Conservation (phyloP, 1,284 basidiomycete species). For the Trichosporon inkin region DNA sequence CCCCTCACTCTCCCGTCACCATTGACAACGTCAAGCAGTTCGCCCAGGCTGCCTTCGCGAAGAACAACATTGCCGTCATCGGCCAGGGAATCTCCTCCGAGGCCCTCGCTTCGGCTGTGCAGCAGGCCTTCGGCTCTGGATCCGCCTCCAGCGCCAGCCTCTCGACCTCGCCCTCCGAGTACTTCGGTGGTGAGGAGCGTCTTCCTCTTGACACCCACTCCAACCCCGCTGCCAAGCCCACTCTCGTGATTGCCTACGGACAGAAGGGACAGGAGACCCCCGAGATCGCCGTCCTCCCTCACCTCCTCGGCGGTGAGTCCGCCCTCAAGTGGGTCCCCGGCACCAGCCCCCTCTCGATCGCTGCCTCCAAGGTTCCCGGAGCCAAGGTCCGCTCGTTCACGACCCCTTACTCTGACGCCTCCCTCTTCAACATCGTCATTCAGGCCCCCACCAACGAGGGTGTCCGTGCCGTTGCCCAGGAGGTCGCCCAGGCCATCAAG, state of each 20-base stretch:
- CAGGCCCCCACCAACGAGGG: conserved; percentile 45
- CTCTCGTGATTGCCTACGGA: conserved; percentile 79
- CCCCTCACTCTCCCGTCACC: conserved; percentile 63
- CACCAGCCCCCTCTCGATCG: conserved; percentile 61
- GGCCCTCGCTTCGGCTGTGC: conserved; percentile 66
- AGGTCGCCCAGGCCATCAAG: conserved; percentile 63
- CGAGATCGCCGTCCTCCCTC: conserved; percentile 70
- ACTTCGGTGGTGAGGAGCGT: conserved; percentile 82
- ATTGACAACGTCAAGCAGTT: conserved; percentile 65
- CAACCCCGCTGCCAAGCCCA: conserved; percentile 58
- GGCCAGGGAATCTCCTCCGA: conserved; percentile 76
- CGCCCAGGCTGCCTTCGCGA: conserved; percentile 67
- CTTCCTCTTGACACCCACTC: conserved; percentile 57
- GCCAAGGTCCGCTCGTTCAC: conserved; percentile 66
- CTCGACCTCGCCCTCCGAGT: conserved; percentile 50
- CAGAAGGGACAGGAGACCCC: conserved; percentile 58
- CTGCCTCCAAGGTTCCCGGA: conserved; percentile 48
- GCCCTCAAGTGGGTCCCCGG: conserved; percentile 82
- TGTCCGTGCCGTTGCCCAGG: conserved; percentile 55
- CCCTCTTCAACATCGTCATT: conserved; percentile 74
- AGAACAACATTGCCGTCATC: conserved; percentile 75
- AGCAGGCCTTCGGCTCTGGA: conserved; percentile 60
- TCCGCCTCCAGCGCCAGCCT: conserved; percentile 44
- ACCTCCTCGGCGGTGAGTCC: conserved; percentile 65
- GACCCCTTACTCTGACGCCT: conserved; percentile 82